Evolutionary conservation across 352 stramenopile species (phyloP), one percentile per base, ranked within the genome.

Genomic region (Blastocystis sp.): DNA sequence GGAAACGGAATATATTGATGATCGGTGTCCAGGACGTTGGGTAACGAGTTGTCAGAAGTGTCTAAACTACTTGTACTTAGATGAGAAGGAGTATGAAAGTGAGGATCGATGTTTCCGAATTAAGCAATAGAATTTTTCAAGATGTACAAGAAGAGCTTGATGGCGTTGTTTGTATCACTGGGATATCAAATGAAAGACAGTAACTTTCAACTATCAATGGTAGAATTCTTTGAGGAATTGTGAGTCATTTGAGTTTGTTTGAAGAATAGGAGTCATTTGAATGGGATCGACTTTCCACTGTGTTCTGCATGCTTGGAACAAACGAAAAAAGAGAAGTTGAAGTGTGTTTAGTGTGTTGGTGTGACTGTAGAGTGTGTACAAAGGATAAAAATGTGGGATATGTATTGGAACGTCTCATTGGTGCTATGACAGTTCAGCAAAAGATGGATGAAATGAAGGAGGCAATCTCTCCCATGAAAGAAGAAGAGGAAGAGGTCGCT

Each of bases 171-270:
- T 44, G 30, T 51, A 30, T 64, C 44, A 11, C 48, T 81, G 6
- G 70, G 48, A 24, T 51, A 53, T 81, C 17, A 33, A 40, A 59
- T 81, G 37, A 27, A 81, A 19, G 54, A 62, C 7, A 22, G 22
- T 42, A 24, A 33, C 35, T 59, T 81, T 30, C 15, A 30, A 27
- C 30, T 59, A 19, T 81, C 70, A 9, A 81, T 81, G 70, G 54
- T 81, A n/a, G 70, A 81, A n/a, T 81, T 81, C 27, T 81, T 81
- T 44, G 70, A 81, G n/a, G 33, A 51, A 64, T 81, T 81, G 70
- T 81, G 62, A 9, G 1, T 60, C n/a, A 40, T 15, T 35, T 27
- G 37, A 22, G 33, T 24, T n/a, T 62, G 54, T 60, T 56, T 37
- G 35, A 81, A 6, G 42, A 30, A 40, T 64, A 81, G 70, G 48